Evolutionary conservation across 768 basidiomycete genomes (phyloP).

Genomic region (Amanita pseudoporphyria): DNA sequence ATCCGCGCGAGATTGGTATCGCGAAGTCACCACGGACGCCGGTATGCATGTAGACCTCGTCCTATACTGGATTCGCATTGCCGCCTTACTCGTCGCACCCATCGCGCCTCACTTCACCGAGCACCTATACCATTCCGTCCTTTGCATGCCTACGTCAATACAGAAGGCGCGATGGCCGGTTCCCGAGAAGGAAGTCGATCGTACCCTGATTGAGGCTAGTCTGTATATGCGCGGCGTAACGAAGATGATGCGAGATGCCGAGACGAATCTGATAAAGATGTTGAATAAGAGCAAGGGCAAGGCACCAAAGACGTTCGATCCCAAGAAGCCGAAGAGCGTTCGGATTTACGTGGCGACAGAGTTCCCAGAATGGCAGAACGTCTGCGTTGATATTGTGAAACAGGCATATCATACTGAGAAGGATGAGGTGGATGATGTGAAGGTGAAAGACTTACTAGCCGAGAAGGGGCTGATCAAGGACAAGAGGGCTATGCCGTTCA

Average conservation of each 20-base stretch:
- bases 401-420: conserved; percentile 49
- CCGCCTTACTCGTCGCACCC: conserved; percentile 76
- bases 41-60: conserved; percentile 84
- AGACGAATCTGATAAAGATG: conserved; percentile 69
- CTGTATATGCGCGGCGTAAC: conserved; percentile 86
- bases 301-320: conserved; percentile 55
- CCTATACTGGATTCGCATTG: conserved; percentile 71
- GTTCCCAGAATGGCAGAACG: conserved; percentile 94
- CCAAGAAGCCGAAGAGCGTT: conserved; percentile 76
- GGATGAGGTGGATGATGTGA: conserved; percentile 73
- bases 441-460: conserved; percentile 58
- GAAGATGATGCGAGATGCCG: conserved; percentile 87
- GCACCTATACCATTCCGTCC: conserved; percentile 73
- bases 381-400: conserved; percentile 66
- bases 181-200: conserved; percentile 49
- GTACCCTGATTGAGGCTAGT: conserved; percentile 58
- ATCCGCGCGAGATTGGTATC: conserved; percentile 90
- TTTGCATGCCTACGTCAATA: conserved; percentile 56
- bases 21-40: conserved; percentile 78
- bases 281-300: conserved; percentile 70
- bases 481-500: conserved; percentile 93
- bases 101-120: conserved; percentile 93
- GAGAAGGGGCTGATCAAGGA: conserved; percentile 84
- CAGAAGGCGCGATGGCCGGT: conserved; percentile 83
- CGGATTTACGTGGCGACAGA: conserved; percentile 82